Conservation (phyloP, 2,329 filamentous ascomycete genomes). For the Stachybotrys chlorohalonatus region DNA sequence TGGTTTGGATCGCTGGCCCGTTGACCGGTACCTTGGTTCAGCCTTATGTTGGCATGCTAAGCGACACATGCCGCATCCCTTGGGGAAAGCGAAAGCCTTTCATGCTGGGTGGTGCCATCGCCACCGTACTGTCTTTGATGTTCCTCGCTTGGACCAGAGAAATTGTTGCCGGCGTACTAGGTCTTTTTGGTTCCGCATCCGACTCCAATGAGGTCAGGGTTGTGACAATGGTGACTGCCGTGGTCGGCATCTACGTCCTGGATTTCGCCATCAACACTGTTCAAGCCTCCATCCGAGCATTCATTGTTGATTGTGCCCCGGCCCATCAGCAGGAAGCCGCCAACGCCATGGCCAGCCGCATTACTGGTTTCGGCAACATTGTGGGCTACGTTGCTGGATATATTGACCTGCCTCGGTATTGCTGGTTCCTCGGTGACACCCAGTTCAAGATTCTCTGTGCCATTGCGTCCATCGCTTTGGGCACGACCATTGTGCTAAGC, state of each 20-base stretch:
- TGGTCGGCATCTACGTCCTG: constrained; percentile 79
- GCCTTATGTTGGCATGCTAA: constrained; percentile 73
- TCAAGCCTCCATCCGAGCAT: constrained; percentile 83
- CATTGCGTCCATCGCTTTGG: constrained; percentile 69
- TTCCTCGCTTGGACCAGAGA: constrained; percentile 67
- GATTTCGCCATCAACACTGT: constrained; percentile 97
- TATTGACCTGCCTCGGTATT: constrained; percentile 61
- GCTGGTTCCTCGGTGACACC: constrained; percentile 75
- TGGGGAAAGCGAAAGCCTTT: constrained; percentile 80
- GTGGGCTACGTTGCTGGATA: constrained; percentile 84
- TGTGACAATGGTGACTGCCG: constrained; percentile 66
- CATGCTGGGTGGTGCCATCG: constrained; percentile 61
- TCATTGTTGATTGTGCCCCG: constrained; percentile 88
- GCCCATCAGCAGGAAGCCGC: constrained; percentile 88
- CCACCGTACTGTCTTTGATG: constrained; percentile 59
- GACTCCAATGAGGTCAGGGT: constrained; percentile 55
- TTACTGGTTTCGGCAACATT: constrained; percentile 84
- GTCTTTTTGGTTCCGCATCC: constrained; percentile 61
- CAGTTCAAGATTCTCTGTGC: constrained; percentile 92
- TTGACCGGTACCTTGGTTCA: constrained; percentile 72
- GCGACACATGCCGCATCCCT: constrained; percentile 63
- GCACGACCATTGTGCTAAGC: constrained; percentile 61
- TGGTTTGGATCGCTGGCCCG: constrained; percentile 79
- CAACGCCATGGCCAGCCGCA: constrained; percentile 87
- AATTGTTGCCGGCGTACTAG: constrained; percentile 57